Conservation (phyloP, 495 filamentous ascomycete species). For the Podospora conica region DNA sequence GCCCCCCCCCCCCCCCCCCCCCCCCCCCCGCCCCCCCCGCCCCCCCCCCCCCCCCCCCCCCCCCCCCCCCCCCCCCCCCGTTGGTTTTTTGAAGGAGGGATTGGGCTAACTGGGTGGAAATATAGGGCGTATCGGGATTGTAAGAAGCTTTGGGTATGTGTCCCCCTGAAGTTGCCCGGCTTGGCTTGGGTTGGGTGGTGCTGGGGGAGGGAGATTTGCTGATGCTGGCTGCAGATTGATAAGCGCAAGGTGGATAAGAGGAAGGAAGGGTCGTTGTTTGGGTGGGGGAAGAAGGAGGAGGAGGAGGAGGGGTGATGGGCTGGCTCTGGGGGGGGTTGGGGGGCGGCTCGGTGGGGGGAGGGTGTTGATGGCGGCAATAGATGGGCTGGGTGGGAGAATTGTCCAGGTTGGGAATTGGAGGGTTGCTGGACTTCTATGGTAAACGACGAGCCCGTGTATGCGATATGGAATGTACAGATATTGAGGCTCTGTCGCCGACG, state of each 20-base stretch:
- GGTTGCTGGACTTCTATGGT: too few relatives aligned
- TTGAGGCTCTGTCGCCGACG: not conserved
- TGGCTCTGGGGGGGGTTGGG: not conserved
- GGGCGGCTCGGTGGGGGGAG: too few relatives aligned
- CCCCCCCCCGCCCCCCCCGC: too few relatives aligned
- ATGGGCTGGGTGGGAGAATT: too few relatives aligned
- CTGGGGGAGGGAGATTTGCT: conserved; percentile 2
- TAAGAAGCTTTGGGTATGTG: conserved; percentile 92
- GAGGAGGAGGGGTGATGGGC: not conserved
- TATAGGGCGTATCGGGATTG: conserved; percentile 87
- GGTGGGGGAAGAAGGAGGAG: not conserved
- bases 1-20: not conserved
- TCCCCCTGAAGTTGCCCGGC: too few relatives aligned
- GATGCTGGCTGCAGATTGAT: conserved; percentile 35
- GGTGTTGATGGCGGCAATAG: too few relatives aligned
- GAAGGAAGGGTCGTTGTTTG: not conserved
- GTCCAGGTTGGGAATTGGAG: too few relatives aligned
- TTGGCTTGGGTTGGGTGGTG: not conserved
- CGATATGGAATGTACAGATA: not conserved
- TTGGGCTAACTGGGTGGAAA: too few relatives aligned
- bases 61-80: too few relatives aligned
- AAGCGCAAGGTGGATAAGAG: conserved; percentile 47
- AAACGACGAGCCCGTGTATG: not conserved
- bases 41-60: too few relatives aligned
- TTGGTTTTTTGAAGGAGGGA: too few relatives aligned